Conservation (phyloP, 2,329 filamentous ascomycete genomes). For the Aureobasidium uvarum region DNA sequence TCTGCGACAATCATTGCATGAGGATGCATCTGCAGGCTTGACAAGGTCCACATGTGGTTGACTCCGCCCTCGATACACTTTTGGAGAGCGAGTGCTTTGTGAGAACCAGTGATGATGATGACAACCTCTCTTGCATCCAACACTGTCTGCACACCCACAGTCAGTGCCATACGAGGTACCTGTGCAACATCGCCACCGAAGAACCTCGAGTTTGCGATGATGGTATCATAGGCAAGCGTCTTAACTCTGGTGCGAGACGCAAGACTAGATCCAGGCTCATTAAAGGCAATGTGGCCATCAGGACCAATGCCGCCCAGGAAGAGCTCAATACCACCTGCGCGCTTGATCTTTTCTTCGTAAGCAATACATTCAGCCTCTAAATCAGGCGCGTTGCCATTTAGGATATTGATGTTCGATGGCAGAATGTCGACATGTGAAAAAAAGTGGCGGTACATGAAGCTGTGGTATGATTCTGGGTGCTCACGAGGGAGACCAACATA, state of each 20-base stretch:
- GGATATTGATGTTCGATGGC: constrained; percentile 78
- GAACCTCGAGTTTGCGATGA: constrained; percentile 80
- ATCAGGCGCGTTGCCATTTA: constrained; percentile 75
- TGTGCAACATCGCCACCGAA: constrained; percentile 70
- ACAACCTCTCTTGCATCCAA: constrained; percentile 77
- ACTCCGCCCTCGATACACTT: constrained; percentile 77
- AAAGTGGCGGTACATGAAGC: constrained; percentile 91
- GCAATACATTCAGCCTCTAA: constrained; percentile 72
- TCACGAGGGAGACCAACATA: constrained; percentile 81
- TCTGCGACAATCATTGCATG: constrained; percentile 82
- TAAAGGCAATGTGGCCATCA: constrained; percentile 87
- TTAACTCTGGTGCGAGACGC: constrained; percentile 78
- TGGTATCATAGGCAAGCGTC: constrained; percentile 83
- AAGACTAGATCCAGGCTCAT: constrained; percentile 79
- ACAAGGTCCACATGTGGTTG: constrained; percentile 90
- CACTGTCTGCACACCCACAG: constrained; percentile 80
- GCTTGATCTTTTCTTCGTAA: constrained; percentile 75
- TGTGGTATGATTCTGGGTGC: constrained; percentile 83
- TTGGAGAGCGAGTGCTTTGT: constrained; percentile 77
- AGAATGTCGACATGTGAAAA: constrained; percentile 82
- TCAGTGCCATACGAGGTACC: constrained; percentile 79
- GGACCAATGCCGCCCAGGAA: constrained; percentile 83
- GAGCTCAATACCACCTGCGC: constrained; percentile 74
- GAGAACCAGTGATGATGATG: constrained; percentile 75
- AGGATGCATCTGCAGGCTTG: constrained; percentile 74